Evolutionary conservation across 441 rosid genomes (phyloP).

Genomic region (Gossypium schwendimanii): DNA sequence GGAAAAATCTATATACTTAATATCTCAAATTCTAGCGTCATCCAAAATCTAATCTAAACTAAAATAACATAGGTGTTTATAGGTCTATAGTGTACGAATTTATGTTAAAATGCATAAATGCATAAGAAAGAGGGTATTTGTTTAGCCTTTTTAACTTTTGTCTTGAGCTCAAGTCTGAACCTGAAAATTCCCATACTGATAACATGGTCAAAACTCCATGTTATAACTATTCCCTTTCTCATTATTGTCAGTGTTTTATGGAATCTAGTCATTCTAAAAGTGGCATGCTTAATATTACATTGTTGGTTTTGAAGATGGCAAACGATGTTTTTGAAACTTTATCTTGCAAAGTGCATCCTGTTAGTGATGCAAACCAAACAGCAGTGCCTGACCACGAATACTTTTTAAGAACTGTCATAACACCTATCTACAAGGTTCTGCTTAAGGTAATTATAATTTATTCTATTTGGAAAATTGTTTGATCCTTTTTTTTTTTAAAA

Average conservation of each 20-base stretch:
- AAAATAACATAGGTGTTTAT: neutral
- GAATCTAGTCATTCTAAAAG: slow-evolving; percentile 1
- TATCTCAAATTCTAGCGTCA: neutral
- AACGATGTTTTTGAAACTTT: slow-evolving; percentile 52
- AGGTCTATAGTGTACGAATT: neutral
- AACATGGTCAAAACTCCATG: neutral
- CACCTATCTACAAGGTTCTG: slow-evolving; percentile 75
- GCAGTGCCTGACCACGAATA: slow-evolving; percentile 67
- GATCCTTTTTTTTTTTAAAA: neutral
- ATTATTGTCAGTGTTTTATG: neutral
- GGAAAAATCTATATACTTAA: neutral
- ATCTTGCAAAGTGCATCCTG: slow-evolving; percentile 52
- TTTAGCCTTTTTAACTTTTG: slow-evolving; percentile 5
- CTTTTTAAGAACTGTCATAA: slow-evolving; percentile 72
- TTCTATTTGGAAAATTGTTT: neutral
- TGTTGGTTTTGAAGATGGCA: slow-evolving; percentile 61
- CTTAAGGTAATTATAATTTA: slow-evolving; percentile 49
- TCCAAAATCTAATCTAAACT: neutral
- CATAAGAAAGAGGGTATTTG: neutral
- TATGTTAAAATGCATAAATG: neutral
- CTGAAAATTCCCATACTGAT: slow-evolving; percentile 7
- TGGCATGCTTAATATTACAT: neutral
- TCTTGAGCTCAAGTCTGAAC: slow-evolving; percentile 1
- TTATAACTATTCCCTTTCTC: neutral
- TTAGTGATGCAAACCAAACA: slow-evolving; percentile 42